These are phyloP conservation scores for Hirschfeldia incana DNA, from an alignment of 345 rosid species.

Conservation along the genomic window DNA sequence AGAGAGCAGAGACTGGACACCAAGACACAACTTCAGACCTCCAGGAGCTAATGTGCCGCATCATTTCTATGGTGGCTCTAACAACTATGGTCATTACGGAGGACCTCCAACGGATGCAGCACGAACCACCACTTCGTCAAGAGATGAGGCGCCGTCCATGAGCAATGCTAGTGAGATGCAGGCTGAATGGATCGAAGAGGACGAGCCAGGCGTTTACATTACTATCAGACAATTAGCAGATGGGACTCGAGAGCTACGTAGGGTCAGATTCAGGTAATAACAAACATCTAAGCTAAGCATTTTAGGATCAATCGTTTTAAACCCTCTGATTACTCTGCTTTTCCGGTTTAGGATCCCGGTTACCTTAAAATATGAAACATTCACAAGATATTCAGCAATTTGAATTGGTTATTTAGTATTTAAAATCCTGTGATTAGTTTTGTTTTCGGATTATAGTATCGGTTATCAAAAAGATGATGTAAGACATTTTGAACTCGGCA, in stretches of 20 bases:
- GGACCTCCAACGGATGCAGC: constrained; percentile 66
- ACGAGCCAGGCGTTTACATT: constrained; percentile 92
- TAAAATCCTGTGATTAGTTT: not conserved
- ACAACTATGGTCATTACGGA: constrained; percentile 53
- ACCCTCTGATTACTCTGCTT: not conserved
- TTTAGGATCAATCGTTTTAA: not conserved
- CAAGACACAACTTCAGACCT: constrained; percentile 68
- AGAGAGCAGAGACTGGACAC: constrained; percentile 73
- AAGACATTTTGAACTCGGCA: not conserved
- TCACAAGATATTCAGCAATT: not conserved
- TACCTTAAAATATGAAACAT: not conserved
- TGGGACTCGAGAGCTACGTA: constrained; percentile 94
- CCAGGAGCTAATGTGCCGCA: constrained; percentile 41
- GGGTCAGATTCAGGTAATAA: constrained; percentile 95
- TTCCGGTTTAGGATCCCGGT: not conserved
- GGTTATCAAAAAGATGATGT: not conserved
- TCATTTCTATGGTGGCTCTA: constrained; percentile 52
- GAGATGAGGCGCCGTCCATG: constrained; percentile 86
- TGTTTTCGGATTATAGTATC: not conserved
- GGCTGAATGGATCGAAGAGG: constrained; percentile 90
- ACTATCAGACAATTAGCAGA: constrained; percentile 84
- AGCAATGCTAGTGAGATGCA: constrained; percentile 95
- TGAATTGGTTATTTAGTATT: not conserved
- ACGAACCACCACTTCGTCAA: constrained; percentile 79
- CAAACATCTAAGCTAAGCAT: constrained; percentile 6